These are phyloP conservation scores for Solanum microdontum DNA, from an alignment of 257 asterid species.

Conservation along the genomic window DNA sequence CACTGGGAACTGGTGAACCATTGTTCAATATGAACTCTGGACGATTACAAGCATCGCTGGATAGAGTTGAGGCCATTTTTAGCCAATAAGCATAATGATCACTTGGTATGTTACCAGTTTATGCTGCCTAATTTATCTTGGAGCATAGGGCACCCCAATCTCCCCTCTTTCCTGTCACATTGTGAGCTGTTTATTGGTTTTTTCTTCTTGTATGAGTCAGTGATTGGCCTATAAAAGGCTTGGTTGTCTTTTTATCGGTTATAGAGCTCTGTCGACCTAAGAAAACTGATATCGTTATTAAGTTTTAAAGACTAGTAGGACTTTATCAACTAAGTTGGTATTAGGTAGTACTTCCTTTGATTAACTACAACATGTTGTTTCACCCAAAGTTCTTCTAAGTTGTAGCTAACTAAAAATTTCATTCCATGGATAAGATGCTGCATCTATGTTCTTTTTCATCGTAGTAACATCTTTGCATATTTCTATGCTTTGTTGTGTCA, in stretches of 20 bases:
- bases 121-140: neutral
- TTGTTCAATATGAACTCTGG: constrained; percentile 90
- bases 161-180: neutral
- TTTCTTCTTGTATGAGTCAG: neutral
- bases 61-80: constrained; percentile 81
- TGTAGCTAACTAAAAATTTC: neutral
- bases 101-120: constrained; percentile 13
- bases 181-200: neutral
- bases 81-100: constrained; percentile 25
- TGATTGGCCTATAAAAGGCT: neutral
- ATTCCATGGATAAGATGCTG: neutral
- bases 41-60: constrained; percentile 78
- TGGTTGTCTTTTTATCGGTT: neutral
- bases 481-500: neutral
- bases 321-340: neutral
- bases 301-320: neutral
- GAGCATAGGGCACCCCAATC: neutral
- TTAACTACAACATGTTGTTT: neutral
- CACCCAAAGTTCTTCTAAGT: neutral
- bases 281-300: neutral
- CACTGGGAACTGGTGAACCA: constrained; percentile 66
- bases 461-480: neutral
- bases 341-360: neutral
- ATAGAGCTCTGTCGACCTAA: neutral
- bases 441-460: neutral